phyloP scores from a whole-genome alignment of 129 eudicot genomes.

The Lactuca saligna region DNA sequence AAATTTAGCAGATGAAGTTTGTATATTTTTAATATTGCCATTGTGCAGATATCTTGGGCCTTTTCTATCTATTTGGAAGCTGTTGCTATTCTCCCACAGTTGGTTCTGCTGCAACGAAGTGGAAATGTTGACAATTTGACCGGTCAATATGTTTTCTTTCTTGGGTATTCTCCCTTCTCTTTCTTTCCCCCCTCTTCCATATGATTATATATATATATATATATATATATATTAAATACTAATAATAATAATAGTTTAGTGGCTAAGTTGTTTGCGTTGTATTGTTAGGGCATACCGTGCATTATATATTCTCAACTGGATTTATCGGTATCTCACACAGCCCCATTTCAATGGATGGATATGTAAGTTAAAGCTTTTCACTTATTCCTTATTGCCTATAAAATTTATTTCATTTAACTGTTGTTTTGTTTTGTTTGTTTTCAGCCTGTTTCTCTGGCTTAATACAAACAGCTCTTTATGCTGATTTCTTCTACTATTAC shows the following conservation, averaged over 20 bases:
- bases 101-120: slow-evolving; percentile 80
- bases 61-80: slow-evolving; percentile 91
- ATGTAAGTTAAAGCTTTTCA: slow-evolving; percentile 37
- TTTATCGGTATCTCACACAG: slow-evolving; percentile 76
- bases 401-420: no score
- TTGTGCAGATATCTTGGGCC: slow-evolving; percentile 59
- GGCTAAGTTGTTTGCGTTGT: neutral
- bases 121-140: slow-evolving; percentile 88
- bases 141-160: slow-evolving; percentile 81
- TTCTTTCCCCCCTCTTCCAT: neutral
- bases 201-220: neutral
- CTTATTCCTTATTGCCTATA: no score
- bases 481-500: slow-evolving; percentile 96
- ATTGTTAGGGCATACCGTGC: slow-evolving; percentile 77
- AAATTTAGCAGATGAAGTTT: neutral
- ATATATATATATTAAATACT: no score
- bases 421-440: neutral
- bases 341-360: slow-evolving; percentile 64
- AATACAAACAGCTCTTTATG: slow-evolving; percentile 83
- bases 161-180: slow-evolving; percentile 50
- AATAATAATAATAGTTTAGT: no score
- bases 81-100: slow-evolving; percentile 84
- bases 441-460: slow-evolving; percentile 80
- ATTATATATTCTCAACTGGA: slow-evolving; percentile 88
- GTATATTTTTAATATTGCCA: neutral